These are phyloP conservation scores for Suillus cothurnatus DNA, from an alignment of 768 basidiomycete genomes.

Conservation along the genomic window DNA sequence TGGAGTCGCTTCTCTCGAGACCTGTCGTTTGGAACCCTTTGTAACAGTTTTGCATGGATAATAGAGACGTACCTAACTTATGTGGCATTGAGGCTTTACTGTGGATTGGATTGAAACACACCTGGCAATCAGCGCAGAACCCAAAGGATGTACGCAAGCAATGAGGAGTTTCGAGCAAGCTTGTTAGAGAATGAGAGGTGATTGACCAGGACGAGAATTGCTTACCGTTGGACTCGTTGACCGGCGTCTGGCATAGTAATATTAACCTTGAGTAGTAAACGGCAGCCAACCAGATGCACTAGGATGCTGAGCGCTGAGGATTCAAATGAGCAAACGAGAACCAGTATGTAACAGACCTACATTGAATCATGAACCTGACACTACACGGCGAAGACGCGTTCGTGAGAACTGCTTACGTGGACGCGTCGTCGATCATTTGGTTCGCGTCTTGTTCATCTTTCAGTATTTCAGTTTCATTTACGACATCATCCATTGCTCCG, in stretches of 20 bases:
- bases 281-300: neutral
- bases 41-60: neutral
- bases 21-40: neutral
- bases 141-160: neutral
- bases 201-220: neutral
- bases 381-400: constrained; percentile 7
- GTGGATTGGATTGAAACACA: neutral
- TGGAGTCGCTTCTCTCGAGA: neutral
- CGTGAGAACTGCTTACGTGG: constrained; percentile 38
- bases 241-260: no score
- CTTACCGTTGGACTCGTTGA: neutral
- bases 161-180: neutral
- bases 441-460: constrained; percentile 19
- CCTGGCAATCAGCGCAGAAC: neutral
- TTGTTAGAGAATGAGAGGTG: neutral
- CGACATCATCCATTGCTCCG: constrained; percentile 12
- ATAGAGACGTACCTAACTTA: neutral
- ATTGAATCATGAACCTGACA: neutral
- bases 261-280: neutral
- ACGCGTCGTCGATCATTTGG: constrained; percentile 31
- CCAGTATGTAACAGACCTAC: neutral
- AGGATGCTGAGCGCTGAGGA: neutral
- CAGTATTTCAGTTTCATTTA: constrained; percentile 17
- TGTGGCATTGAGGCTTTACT: neutral
- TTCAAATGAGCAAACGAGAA: neutral